phyloP scores from a whole-genome alignment of 495 filamentous ascomycete species.

The Xylaria cubensis region DNA sequence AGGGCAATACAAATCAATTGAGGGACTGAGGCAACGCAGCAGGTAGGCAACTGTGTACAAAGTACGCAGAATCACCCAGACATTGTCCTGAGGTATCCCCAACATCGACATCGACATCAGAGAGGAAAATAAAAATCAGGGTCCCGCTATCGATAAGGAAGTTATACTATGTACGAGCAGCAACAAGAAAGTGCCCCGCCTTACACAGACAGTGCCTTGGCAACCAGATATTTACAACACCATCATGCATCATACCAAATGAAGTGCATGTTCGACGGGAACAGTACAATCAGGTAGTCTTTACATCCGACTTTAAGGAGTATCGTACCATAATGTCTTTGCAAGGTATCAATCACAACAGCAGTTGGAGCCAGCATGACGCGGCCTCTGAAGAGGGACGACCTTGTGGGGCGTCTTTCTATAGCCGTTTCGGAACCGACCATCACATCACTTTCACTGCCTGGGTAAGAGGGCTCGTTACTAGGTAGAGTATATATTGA shows the following conservation, averaged over 20 bases:
- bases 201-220: background rate
- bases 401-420: background rate
- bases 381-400: background rate
- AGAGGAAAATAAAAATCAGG: constrained; percentile 29
- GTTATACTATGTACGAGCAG: background rate
- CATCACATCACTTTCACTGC: background rate
- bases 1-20: background rate
- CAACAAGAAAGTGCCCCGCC: constrained; percentile 1
- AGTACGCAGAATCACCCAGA: background rate
- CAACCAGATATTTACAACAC: background rate
- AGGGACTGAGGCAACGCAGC: background rate
- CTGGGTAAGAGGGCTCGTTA: background rate
- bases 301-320: background rate
- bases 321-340: background rate
- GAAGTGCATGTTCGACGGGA: background rate
- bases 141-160: constrained; percentile 29
- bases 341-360: background rate
- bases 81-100: background rate
- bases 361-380: background rate
- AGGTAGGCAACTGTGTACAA: background rate
- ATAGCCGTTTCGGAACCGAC: constrained; percentile 22
- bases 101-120: constrained; percentile 7
- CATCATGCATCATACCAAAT: background rate
- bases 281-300: background rate
- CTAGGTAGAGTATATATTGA: no score